A percentile compares a stretch with the other conserved stretches of the same genome.
Conservation (phyloP, 768 basidiomycete genomes). For the Boletus speciosus region DNA sequence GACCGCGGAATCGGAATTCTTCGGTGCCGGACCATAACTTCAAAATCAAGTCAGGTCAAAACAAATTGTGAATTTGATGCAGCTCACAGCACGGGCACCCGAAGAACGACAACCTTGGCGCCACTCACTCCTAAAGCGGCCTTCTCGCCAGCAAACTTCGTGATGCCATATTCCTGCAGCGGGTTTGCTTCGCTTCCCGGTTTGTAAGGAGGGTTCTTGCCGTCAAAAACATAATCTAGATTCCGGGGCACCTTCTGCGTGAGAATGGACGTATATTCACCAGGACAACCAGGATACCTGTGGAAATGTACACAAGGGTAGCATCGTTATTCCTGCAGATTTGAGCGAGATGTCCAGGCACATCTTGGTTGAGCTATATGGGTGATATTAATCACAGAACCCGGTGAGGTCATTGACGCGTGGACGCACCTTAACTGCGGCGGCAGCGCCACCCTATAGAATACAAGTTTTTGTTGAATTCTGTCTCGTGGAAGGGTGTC, state of each 20-base stretch:
- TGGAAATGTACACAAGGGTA: slow-evolving; percentile 88
- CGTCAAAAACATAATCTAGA: slow-evolving; percentile 93
- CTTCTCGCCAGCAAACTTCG: slow-evolving; percentile 84
- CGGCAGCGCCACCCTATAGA: slow-evolving; percentile 55
- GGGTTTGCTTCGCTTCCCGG: slow-evolving; percentile 75
- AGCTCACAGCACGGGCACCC: slow-evolving; percentile 85
- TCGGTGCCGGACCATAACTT: slow-evolving; percentile 84
- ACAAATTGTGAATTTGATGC: neutral
- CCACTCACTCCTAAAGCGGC: slow-evolving; percentile 61
- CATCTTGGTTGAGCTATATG: slow-evolving; percentile 71
- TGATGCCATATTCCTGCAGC: slow-evolving; percentile 81
- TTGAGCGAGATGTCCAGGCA: slow-evolving; percentile 68
- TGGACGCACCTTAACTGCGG: slow-evolving; percentile 52
- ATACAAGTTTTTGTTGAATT: neutral
- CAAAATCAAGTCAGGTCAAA: slow-evolving; percentile 1
- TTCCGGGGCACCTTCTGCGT: slow-evolving; percentile 4
- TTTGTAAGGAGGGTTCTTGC: slow-evolving; percentile 85
- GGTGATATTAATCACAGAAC: neutral
- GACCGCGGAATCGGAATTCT: slow-evolving; percentile 84
- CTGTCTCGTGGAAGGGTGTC: neutral
- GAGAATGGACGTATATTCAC: neutral
- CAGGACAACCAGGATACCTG: slow-evolving; percentile 44
- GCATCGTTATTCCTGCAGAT: slow-evolving; percentile 61
- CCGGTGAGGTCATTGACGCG: neutral
- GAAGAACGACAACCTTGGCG: slow-evolving; percentile 63